Base-by-base conservation (phyloP, 2,329 filamentous ascomycete genomes). In the Aspergillus pseudotamarii region DNA sequence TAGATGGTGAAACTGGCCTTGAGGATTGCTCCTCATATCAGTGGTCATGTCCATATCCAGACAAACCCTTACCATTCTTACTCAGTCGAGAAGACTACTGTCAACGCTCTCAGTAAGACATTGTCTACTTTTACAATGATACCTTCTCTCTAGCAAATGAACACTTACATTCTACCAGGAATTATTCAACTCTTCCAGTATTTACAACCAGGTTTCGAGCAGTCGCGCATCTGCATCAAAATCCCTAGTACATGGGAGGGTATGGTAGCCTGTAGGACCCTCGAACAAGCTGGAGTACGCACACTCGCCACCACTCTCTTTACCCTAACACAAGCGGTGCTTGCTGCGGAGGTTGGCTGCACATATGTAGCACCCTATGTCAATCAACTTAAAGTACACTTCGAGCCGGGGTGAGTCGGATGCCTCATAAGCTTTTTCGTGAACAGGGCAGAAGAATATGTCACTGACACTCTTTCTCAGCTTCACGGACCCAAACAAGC, bases 231-330 rank as follows among this genome's bases (percentile, higher is more conserved):
- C 30, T 89, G 85, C 65, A 87, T 89, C 76, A 90, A 90, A 70
- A 84, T 90, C 46, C 85, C 87, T 0, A 80, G 83, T 9, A 89
- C 87, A 0, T 89, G 85, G 83, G 86, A 89, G 69, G 88, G 88
- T 1, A 77, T 90, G 16, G 80, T 84, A 67, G 88, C 88, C 1
- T 89, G 87, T 64, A 80, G 79, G 3, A 76, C 77, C 4, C 77
- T 90, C 5, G 83, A 89, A 68, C 67, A 72, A 19, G 75, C 80
- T 11, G 85, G 85, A 1, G 84, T 89, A n/a, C 77, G 80, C 1
- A 89, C 88, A 0, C 77, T 90, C 3, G 86, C 86, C 0, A 90
- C 88, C 0, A 88, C 86, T 2, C 77, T 91, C 55, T 90, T 90
- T 69, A 85, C 84, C 50, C 81, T 89, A 68, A 80, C 85, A 46